Percentiles rank a stretch among this genome's conserved stretches.
phyloP scores from a whole-genome alignment of 2,329 filamentous ascomycete species.

The Calonectria pteridis region DNA sequence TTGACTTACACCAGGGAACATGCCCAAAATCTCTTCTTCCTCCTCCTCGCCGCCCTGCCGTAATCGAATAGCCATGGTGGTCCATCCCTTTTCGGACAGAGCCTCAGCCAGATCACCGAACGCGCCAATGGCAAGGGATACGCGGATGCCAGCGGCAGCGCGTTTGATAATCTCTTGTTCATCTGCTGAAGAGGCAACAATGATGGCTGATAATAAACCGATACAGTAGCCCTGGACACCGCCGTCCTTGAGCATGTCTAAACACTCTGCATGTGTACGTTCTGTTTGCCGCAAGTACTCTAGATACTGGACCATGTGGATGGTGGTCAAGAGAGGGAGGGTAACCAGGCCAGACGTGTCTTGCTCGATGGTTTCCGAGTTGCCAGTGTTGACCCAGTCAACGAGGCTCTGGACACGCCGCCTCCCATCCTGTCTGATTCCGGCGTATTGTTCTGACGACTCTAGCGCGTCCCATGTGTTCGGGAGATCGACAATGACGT shows the following conservation, averaged over 20 bases:
- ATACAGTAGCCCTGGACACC: conserved; percentile 36
- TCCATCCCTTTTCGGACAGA: conserved; percentile 15
- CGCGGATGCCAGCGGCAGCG: conserved; percentile 23
- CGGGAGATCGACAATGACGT: conserved; percentile 18
- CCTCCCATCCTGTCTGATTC: conserved; percentile 8
- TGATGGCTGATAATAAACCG: conserved; percentile 30
- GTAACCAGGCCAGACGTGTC: conserved; percentile 25
- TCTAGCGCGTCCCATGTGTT: conserved; percentile 19
- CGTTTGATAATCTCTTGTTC: conserved; percentile 25
- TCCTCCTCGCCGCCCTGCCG: conserved; percentile 5
- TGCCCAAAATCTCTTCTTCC: conserved; percentile 9
- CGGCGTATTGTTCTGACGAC: conserved; percentile 15
- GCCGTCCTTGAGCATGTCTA: conserved; percentile 21
- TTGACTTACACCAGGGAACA: conserved; percentile 13
- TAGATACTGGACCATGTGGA: conserved; percentile 31
- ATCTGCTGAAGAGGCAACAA: conserved; percentile 27
- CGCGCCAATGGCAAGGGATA: conserved; percentile 31
- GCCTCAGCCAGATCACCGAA: conserved; percentile 30
- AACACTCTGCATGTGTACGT: conserved; percentile 12
- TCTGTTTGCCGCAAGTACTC: conserved; percentile 24
- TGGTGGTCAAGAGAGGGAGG: conserved; percentile 27
- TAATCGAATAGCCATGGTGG: conserved; percentile 25
- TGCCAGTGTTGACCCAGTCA: conserved; percentile 24
- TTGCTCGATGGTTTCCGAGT: conserved; percentile 16
- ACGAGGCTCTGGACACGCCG: conserved; percentile 20